A percentile compares a stretch with the other conserved stretches of the same genome.
Conservation (phyloP, 2,329 filamentous ascomycete genomes). For the Alternaria incomplexa region DNA sequence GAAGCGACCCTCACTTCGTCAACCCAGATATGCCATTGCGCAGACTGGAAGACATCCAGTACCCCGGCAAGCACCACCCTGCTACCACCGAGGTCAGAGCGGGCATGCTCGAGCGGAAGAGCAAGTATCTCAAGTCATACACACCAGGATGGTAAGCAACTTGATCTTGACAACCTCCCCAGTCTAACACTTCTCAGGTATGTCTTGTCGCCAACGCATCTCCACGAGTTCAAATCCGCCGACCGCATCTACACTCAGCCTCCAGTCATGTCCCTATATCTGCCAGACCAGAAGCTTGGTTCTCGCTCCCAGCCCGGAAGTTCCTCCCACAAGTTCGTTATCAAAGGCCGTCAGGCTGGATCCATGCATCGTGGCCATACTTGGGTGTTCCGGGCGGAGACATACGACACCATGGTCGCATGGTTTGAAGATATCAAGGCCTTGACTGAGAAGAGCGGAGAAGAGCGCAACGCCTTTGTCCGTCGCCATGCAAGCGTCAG, state of each 20-base stretch:
- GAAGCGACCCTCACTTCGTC: constrained; percentile 82
- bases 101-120: constrained; percentile 94
- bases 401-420: constrained; percentile 92
- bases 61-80: constrained; percentile 87
- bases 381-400: constrained; percentile 72
- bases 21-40: constrained; percentile 82
- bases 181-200: constrained; percentile 66
- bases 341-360: constrained; percentile 94
- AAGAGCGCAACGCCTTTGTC: constrained; percentile 87
- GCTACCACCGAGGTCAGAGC: constrained; percentile 84
- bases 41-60: constrained; percentile 80
- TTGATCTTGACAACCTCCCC: not conserved
- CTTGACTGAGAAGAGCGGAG: constrained; percentile 85
- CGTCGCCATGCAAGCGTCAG: constrained; percentile 79
- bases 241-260: constrained; percentile 82
- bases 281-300: constrained; percentile 93
- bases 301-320: constrained; percentile 84
- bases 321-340: constrained; percentile 94
- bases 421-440: constrained; percentile 95
- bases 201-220: constrained; percentile 91
- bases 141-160: constrained; percentile 83
- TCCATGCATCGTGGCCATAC: constrained; percentile 82
- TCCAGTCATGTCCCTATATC: constrained; percentile 94
- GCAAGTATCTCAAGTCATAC: constrained; percentile 98
- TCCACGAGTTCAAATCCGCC: constrained; percentile 99